phyloP scores from a whole-genome alignment of 331 rosid species.

The Malus hybrid region DNA sequence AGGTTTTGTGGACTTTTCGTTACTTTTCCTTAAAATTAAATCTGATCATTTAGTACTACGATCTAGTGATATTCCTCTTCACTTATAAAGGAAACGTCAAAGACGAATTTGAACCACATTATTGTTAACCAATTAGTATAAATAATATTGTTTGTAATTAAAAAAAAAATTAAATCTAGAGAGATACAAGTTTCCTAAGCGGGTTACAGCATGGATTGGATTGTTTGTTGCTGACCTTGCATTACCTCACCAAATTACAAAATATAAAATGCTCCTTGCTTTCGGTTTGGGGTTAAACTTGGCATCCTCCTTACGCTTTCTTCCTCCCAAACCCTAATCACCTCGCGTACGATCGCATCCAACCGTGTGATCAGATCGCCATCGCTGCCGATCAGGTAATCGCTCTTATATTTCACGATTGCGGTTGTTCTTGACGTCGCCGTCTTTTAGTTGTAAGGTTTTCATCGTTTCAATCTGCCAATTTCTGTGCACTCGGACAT shows the following conservation, averaged over 20 bases:
- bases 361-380: constrained; percentile 18
- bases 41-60: too few species aligned
- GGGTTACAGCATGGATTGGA: constrained; percentile 15
- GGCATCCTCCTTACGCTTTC: neutral
- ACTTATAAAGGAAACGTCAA: too few species aligned
- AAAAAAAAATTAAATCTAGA: neutral
- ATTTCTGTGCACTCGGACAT: neutral
- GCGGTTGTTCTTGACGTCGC: neutral
- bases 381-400: constrained; percentile 27
- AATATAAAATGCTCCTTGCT: neutral
- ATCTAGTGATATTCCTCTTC: too few species aligned
- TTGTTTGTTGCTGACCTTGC: neutral
- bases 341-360: neutral
- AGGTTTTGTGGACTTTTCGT: too few species aligned
- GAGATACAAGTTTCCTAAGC: neutral
- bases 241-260: neutral
- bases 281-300: neutral
- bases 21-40: too few species aligned
- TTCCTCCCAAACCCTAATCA: constrained; percentile 17
- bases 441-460: neutral
- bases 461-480: neutral
- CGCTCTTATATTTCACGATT: neutral
- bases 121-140: too few species aligned
- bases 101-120: too few species aligned
- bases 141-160: too few species aligned